Base-by-base conservation (phyloP, 2,329 filamentous ascomycete genomes). In the Taxawa tesnikishii region DNA sequence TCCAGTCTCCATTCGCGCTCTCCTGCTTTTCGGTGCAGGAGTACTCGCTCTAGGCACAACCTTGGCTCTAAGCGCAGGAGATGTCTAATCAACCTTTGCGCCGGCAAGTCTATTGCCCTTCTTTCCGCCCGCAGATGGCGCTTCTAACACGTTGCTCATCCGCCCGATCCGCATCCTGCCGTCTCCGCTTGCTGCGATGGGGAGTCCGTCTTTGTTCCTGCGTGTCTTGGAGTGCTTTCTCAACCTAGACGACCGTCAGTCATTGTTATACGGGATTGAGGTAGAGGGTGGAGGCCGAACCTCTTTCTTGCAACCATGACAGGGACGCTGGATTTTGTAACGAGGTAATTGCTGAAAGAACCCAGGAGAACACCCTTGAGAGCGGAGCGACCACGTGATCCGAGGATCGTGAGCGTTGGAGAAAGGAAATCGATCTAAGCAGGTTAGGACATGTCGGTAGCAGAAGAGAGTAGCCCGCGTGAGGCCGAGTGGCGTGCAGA, bases 301-400 rank as follows among this genome's bases (percentile, higher is more conserved):
- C 38, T 32, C 36, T 93, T 94, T 37, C 90, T 70, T 6, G 90
- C 90, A 21, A 96, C 90, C 90, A 98, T 98, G 38, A 98, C 90
- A 0, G 90, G 90, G 11, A 93, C 85, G 3, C 83, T 93, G 41
- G 84, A 93, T 62, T 96, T 96, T 23, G 85, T 93, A 18, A 98
- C 87, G 6, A 98, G 68, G 50, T 98, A 98, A 53, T 96, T 96
- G 38, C 83, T 93, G 58, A 98, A 96, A 0, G 87, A 94, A 15
- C 90, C 90, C 17, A 98, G 70, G 38, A 98, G 78, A 14, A 94
- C 88, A 51, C 87, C 88, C 58, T 96, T 96, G 33, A 98, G 65
- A 26, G 85, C 84, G 55, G 84, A 94, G 42, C 87, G 75, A 17
- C 90, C 90, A 45, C 90, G 72, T 40, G 85, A 94, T 30, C 90